phyloP scores from a whole-genome alignment of 2,329 filamentous ascomycete genomes.

The Sporothrix sp. region DNA sequence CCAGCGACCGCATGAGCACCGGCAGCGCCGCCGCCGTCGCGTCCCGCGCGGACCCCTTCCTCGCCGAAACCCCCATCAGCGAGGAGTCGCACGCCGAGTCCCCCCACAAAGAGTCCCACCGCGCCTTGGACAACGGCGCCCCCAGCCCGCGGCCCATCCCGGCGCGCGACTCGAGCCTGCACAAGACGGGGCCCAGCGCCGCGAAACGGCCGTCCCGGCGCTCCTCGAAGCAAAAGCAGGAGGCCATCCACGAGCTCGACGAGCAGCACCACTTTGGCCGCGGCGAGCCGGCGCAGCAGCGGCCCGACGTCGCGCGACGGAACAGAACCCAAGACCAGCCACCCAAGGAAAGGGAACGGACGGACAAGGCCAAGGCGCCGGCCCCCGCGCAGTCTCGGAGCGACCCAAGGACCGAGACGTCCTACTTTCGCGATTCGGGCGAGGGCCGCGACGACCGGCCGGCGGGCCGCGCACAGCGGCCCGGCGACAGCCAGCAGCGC shows the following conservation, averaged over 20 bases:
- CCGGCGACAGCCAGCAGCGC: background rate
- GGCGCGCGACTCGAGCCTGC: conserved; percentile 56
- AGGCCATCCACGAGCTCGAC: conserved; percentile 28
- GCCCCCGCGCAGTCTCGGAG: background rate
- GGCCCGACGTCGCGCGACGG: background rate
- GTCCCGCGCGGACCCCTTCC: conserved; percentile 36
- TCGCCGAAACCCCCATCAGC: conserved; percentile 44
- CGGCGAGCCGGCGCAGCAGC: too few relatives aligned
- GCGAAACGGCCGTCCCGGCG: conserved; percentile 42
- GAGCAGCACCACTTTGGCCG: conserved; percentile 13
- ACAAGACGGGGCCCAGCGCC: conserved; percentile 44
- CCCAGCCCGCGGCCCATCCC: conserved; percentile 49
- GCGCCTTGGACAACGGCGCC: conserved; percentile 19
- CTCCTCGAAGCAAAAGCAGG: conserved; percentile 39
- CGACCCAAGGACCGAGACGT: background rate
- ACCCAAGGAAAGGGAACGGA: conserved; percentile 2
- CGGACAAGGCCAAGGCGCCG: background rate
- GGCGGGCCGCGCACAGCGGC: too few relatives aligned
- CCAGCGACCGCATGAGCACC: conserved; percentile 26
- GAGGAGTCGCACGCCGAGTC: conserved; percentile 40
- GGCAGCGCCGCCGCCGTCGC: conserved; percentile 24
- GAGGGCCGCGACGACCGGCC: too few relatives aligned
- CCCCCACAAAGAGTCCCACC: conserved; percentile 21
- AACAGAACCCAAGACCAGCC: conserved; percentile 1
- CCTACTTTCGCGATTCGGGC: background rate